Conservation (phyloP, 2,329 filamentous ascomycete genomes). For the Neopestalotiopsis sp. region DNA sequence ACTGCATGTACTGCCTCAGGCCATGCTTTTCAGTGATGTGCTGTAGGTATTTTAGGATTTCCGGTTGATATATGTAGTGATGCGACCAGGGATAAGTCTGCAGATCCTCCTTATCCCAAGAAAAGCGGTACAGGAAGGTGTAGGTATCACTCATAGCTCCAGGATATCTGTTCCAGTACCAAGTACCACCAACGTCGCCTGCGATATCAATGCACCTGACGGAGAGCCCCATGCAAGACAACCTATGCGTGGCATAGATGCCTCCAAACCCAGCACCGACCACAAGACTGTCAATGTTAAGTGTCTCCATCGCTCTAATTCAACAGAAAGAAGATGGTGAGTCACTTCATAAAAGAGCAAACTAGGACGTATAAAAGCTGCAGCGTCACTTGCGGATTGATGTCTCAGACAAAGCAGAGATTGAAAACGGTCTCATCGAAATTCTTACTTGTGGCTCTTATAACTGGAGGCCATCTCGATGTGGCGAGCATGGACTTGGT, state of each 20-base stretch:
- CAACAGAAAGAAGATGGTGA: neutral
- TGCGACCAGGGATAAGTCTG: neutral
- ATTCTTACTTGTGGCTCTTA: no score
- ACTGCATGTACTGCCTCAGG: neutral
- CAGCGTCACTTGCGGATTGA: neutral
- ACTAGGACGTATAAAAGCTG: neutral
- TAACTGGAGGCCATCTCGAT: no score
- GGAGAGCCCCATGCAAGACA: neutral
- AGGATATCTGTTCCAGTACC: constrained; percentile 4
- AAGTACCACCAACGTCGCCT: neutral
- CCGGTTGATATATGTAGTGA: neutral
- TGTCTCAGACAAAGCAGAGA: no score
- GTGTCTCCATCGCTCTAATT: neutral
- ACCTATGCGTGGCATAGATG: neutral
- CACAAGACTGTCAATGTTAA: neutral
- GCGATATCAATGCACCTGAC: neutral
- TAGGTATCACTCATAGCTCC: neutral
- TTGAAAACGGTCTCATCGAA: no score
- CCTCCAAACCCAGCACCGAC: neutral
- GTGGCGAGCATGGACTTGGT: no score
- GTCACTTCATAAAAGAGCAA: neutral
- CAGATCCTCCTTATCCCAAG: constrained; percentile 4
- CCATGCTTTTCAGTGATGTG: neutral
- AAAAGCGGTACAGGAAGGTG: neutral
- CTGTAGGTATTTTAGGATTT: neutral